phyloP scores from a whole-genome alignment of 345 rosid genomes.

The Geranium brycei region DNA sequence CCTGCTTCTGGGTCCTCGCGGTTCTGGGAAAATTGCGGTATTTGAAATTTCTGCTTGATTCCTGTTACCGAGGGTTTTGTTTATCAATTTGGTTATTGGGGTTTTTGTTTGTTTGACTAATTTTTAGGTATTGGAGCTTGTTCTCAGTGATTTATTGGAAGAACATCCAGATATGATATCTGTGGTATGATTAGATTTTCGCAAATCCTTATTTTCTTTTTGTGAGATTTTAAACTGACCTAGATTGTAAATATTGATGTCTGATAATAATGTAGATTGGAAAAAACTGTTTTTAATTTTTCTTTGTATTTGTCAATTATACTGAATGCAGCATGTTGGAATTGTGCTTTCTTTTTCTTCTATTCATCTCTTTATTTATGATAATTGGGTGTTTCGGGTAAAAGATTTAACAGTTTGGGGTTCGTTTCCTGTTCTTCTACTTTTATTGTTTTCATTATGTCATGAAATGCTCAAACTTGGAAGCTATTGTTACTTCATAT shows the following conservation, averaged over 20 bases:
- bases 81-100: background rate
- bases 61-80: background rate
- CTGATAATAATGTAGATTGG: background rate
- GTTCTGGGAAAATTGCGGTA: slow-evolving; percentile 79
- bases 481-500: background rate
- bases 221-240: background rate
- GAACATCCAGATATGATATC: slow-evolving; percentile 64
- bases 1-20: slow-evolving; percentile 87
- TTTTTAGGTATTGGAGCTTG: slow-evolving; percentile 74
- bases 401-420: background rate
- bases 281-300: too few species aligned
- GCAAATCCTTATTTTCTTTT: background rate
- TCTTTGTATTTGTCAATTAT: background rate
- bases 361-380: too few species aligned
- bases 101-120: background rate
- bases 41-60: slow-evolving; percentile 1
- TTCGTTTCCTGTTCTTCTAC: background rate
- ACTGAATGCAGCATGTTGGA: background rate
- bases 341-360: background rate
- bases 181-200: slow-evolving; percentile 34
- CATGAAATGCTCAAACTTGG: background rate
- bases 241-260: background rate
- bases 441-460: too few species aligned
- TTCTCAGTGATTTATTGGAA: slow-evolving; percentile 46
- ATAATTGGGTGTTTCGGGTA: background rate